Conservation (phyloP, 805 yeast genomes). For the Kuraishia piskuri region DNA sequence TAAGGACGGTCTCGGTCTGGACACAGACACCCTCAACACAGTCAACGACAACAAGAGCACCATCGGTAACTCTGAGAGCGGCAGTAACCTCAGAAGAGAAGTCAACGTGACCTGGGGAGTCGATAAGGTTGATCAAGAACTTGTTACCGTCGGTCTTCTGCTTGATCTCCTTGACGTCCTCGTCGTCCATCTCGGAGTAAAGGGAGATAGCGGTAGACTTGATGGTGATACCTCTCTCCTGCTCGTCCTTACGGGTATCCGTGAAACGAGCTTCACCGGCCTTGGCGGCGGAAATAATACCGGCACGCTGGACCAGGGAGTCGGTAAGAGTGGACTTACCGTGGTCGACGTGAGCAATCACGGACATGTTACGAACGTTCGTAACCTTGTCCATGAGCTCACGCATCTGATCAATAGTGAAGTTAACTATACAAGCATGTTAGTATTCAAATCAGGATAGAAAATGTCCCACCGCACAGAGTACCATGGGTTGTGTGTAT, state of each 20-base stretch:
- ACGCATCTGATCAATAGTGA: constrained; percentile 90
- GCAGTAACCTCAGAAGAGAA: constrained; percentile 99
- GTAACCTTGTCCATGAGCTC: constrained; percentile 98
- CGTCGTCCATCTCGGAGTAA: constrained; percentile 80
- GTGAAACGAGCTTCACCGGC: constrained; percentile 99
- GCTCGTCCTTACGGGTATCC: constrained; percentile 99
- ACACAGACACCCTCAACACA: constrained; percentile 99
- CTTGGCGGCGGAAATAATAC: constrained; percentile 98
- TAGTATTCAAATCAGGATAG: too few species aligned
- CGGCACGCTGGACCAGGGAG: constrained; percentile 98
- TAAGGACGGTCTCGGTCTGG: constrained; percentile 98
- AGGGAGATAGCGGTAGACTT: constrained; percentile 98
- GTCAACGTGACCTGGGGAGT: constrained; percentile 99
- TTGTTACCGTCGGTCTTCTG: constrained; percentile 90
- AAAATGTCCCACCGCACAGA: too few species aligned
- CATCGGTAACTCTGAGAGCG: constrained; percentile 99
- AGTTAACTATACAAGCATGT: constrained; percentile 27
- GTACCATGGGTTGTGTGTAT: too few species aligned
- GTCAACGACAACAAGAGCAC: constrained; percentile 99
- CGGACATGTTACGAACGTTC: constrained; percentile 99
- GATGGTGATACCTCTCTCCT: constrained; percentile 99
- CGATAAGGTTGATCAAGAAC: constrained; percentile 96
- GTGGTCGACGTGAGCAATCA: constrained; percentile 99
- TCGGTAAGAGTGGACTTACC: constrained; percentile 99
- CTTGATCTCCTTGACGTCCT: constrained; percentile 80